phyloP scores from a whole-genome alignment of 2,329 filamentous ascomycete species.

The Colletotrichum gigasporum region DNA sequence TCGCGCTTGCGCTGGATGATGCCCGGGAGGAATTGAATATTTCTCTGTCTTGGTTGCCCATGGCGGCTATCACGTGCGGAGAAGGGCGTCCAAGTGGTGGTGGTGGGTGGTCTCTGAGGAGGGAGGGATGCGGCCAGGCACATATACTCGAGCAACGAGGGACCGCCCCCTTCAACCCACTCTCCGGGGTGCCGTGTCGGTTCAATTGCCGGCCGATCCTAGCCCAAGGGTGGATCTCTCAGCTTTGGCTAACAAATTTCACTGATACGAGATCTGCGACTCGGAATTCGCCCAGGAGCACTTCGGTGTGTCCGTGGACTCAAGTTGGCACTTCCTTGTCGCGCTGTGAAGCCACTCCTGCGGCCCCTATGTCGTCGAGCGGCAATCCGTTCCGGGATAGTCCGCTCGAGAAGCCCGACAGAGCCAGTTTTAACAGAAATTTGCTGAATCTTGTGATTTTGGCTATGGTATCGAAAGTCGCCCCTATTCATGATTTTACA shows the following conservation, averaged over 20 bases:
- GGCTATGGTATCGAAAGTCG: background rate
- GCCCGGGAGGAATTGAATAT: conserved; percentile 20
- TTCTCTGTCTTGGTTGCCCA: conserved; percentile 7
- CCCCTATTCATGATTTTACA: background rate
- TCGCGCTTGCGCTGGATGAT: conserved; percentile 38
- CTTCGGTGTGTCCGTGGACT: background rate
- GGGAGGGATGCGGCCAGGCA: background rate
- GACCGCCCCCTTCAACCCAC: no score
- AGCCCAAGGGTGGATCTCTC: background rate
- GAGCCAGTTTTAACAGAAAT: background rate
- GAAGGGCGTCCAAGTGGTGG: background rate
- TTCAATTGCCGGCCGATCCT: background rate
- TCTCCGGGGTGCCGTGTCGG: background rate
- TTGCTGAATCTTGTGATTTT: background rate
- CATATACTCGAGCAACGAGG: conserved; percentile 14
- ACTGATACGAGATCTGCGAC: background rate
- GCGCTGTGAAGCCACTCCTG: background rate
- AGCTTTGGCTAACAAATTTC: background rate
- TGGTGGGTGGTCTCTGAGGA: background rate
- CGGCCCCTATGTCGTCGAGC: background rate
- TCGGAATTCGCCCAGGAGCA: background rate
- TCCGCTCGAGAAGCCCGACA: no score
- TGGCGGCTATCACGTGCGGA: background rate
- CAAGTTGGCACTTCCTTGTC: background rate
- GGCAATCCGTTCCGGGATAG: background rate